Conservation (phyloP, 2,329 filamentous ascomycete genomes). For the Dichotomopilus funicola region DNA sequence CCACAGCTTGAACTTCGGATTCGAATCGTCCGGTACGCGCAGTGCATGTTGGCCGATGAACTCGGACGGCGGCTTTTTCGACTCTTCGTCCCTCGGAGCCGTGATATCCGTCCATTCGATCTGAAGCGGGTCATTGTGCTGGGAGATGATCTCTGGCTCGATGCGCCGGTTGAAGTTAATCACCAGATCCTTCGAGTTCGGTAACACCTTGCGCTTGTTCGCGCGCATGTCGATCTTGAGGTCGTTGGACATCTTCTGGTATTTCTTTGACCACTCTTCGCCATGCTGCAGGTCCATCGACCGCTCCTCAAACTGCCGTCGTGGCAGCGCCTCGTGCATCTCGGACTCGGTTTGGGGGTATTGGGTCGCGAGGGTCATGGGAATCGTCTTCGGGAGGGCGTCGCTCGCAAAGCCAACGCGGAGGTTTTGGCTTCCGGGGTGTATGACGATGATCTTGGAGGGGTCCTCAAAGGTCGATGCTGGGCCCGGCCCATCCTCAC, state of each 20-base stretch:
- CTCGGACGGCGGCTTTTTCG: conserved; percentile 43
- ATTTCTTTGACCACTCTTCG: conserved; percentile 70
- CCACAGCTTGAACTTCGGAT: conserved; percentile 82
- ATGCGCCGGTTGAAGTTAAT: conserved; percentile 87
- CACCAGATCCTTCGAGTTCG: conserved; percentile 95
- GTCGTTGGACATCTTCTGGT: conserved; percentile 75
- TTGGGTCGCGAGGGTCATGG: conserved; percentile 83
- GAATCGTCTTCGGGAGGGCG: conserved; percentile 86
- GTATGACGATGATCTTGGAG: conserved; percentile 89
- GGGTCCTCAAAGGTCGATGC: conserved; percentile 60
- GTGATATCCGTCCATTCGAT: conserved; percentile 91
- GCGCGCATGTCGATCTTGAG: conserved; percentile 84
- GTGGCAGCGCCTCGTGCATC: conserved; percentile 70
- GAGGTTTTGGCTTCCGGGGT: conserved; percentile 91
- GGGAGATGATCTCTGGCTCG: conserved; percentile 77
- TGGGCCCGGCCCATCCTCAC: conserved; percentile 48
- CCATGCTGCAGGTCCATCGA: conserved; percentile 76
- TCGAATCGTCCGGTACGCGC: conserved; percentile 82
- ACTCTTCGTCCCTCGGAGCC: conserved; percentile 57
- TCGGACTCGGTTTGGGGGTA: conserved; percentile 76
- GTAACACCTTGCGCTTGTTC: conserved; percentile 89
- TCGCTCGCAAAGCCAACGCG: conserved; percentile 94
- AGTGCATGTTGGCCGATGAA: conserved; percentile 78
- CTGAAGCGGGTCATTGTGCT: conserved; percentile 90
- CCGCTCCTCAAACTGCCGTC: conserved; percentile 56